Base-by-base conservation (phyloP, 2,329 filamentous ascomycete genomes). In the Gaeumannomyces sp. region DNA sequence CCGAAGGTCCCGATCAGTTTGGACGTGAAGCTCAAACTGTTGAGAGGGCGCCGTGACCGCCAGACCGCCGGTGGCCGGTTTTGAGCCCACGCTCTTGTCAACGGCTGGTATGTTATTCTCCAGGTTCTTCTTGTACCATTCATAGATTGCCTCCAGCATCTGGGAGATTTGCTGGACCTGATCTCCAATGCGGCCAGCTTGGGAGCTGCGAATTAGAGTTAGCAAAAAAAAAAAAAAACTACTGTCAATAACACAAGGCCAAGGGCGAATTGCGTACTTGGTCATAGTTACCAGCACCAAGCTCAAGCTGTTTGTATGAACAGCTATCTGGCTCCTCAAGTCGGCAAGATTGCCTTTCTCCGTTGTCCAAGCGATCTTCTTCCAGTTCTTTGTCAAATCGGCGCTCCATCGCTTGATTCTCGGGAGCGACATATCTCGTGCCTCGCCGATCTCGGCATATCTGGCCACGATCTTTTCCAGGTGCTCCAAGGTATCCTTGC, bases 301-400 rank as follows among this genome's bases (percentile, higher is more conserved):
- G 33, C 71, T 68, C 8, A 73, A 56, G 58, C 69, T 72, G 57
- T 72, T 72, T 1, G 68, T 71, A 16, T 72, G 69, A 2, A 69
- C 59, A 67, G 69, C 66, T 13, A 73, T 63, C 59, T 72, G 69
- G 56, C 65, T 67, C 28, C 71, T 59, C 1, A 74, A 64, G 1
- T 68, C 63, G 7, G 66, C 67, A 1, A 74, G 60, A 53, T 73
- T 70, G 11, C 71, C 72, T 10, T 68, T 69, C 59, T 73, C 72
- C 3, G 69, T 73, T 4, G 71, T 73, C 72, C 72, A 74, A 29
- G 67, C 68, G 27, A 73, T 65, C 61, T 72, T 73, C 63, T 67
- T 72, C 71, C 71, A 74, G 57, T 73, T 73, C 59, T 62, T 71
- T 19, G 68, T 29, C 10, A 73, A 57, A 3, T 66, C 67, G 27